A percentile compares a stretch with the other conserved stretches of the same genome.
Evolutionary conservation across 1,284 basidiomycete species (phyloP).

Genomic region (Puccinia triticina): DNA sequence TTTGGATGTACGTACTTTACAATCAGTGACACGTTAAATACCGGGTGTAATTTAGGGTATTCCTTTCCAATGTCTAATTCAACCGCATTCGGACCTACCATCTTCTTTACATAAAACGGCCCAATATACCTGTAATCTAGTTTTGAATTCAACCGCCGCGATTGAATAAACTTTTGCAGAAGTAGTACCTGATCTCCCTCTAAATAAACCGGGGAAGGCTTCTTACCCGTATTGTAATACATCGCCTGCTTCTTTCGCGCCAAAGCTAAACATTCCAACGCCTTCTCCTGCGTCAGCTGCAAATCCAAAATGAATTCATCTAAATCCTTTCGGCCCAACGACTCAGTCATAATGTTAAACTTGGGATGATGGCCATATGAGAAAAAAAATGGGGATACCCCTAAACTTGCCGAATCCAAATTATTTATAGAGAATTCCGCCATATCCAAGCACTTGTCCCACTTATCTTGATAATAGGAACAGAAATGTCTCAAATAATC

Average conservation of each 20-base stretch:
- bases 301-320: not conserved
- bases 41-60: conserved; percentile 6
- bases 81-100: conserved; percentile 12
- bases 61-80: not conserved
- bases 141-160: not conserved
- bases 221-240: not conserved
- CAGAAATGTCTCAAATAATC: no score
- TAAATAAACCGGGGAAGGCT: not conserved
- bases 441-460: no score
- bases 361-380: no score
- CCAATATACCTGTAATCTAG: conserved; percentile 7
- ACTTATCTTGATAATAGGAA: no score
- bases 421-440: no score
- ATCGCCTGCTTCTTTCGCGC: not conserved
- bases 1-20: not conserved
- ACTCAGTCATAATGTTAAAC: not conserved
- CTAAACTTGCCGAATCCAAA: no score
- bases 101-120: conserved; percentile 5
- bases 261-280: not conserved
- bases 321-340: not conserved
- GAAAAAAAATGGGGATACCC: no score
- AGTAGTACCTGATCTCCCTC: conserved; percentile 8
- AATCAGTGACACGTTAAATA: conserved; percentile 13
- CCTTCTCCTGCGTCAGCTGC: not conserved
- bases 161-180: not conserved